phyloP scores from a whole-genome alignment of 2,329 filamentous ascomycete species.

The Coniochaeta prunicola region DNA sequence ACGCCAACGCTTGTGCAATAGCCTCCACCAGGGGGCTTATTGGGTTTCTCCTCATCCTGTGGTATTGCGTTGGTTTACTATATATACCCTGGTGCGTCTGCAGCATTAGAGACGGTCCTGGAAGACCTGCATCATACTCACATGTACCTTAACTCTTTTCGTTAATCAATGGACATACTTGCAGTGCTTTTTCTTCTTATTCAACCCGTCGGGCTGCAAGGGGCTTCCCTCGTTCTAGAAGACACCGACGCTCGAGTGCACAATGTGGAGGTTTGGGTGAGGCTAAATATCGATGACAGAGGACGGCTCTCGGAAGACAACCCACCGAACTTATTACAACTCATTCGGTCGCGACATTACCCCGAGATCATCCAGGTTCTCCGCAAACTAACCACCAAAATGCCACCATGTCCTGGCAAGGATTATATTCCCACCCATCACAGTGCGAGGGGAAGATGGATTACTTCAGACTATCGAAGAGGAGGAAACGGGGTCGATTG shows the following conservation, averaged over 20 bases:
- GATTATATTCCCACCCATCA: conserved; percentile 2
- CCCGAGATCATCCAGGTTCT: conserved; percentile 2
- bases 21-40: background rate
- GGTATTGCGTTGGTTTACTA: background rate
- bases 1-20: background rate
- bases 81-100: background rate
- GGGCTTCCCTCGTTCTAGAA: background rate
- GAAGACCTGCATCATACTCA: background rate
- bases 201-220: background rate
- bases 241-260: background rate
- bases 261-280: background rate
- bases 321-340: background rate
- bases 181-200: background rate
- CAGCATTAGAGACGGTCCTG: background rate
- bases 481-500: background rate
- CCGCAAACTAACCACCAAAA: background rate
- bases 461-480: background rate
- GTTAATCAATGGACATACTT: background rate
- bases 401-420: background rate
- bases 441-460: background rate
- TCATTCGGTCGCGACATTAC: background rate
- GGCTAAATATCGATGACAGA: background rate
- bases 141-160: background rate
- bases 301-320: background rate
- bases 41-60: background rate